Evolutionary conservation across 129 eudicot species (phyloP), one percentile per base, ranked within the genome.

Genomic region (Lactuca sativa): DNA sequence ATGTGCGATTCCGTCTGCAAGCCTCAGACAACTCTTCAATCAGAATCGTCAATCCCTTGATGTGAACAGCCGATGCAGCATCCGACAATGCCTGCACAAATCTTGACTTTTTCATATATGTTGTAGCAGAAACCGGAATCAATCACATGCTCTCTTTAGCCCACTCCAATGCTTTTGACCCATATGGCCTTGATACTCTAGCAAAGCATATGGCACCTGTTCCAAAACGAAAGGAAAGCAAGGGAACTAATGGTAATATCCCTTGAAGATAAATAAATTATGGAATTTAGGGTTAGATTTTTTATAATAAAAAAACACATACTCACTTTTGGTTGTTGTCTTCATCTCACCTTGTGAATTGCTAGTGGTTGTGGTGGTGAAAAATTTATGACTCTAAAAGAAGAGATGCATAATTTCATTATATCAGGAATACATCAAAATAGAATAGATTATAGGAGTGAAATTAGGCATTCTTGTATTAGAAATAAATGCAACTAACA

Each of bases 1-100:
- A 97, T 4, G 97, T 85, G 54, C 99, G 82, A 69, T 95, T 95
- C n/a, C 99, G 97, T n/a, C 99, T 79, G 67, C 99, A 95, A 73
- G 90, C 97, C 82, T 95, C 99, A 7, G 97, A 85, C 63, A 95
- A 81, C 81, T 95, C 99, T 77, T 95, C 99, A 34, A 95, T 83
- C 13, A 97, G 97, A 66, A 76, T 72, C 52, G 83, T 85, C 34
- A 90, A 73, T 4, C 75, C 77, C 56, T 88, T 90, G 13, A 85
- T 69, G 67, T 85, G 80, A 51, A 74, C 89, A 64, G 95, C 97
- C 0, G 96, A 87, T 36, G 95, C 86, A 34, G 95, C 97, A 41
- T 90, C 87, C 0, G 97, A 83, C 56, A 95, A 75, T 7, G 96
- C 91, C 64, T 95, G 97, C 55, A 95, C 64, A 64, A 95, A 95